Evolutionary conservation across 129 eudicot genomes (phyloP), one percentile per base, ranked within the genome.

Genomic region (Chrysanthemum lavandulifolium): DNA sequence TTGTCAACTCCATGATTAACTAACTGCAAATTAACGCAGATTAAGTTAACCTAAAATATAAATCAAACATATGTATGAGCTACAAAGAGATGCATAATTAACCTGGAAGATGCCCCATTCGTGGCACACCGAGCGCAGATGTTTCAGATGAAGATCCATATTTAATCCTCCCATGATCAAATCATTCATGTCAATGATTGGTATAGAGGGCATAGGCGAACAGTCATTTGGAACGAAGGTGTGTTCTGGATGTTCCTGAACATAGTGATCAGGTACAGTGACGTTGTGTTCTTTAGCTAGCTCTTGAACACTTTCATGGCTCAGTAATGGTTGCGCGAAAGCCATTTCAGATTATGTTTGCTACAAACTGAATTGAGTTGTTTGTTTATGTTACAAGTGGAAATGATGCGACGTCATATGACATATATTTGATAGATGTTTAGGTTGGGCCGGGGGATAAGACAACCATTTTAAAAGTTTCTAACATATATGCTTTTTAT

Each of bases 21-120:
- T 76, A 87, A 47, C 92, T 87, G 73, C 65, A 75, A 13, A 59
- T 12, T 18, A 61, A 27, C 27, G 52, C 23, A 76, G 10, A 59
- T 6, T 63, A 33, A 13, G 56, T 61, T 13, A 2, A 25, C 47
- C 47, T 40, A 40, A 40, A 19, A 15, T 56, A 56, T 13, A 64
- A 3, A 55, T 68, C 47, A 43, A 27, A 13, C 54, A 9, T 67
- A 48, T 43, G 40, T 67, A 47, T 67, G 68, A 73, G 27, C 59
- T 21, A 73, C 66, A 14, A 13, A 63, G 1, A 13, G 5, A 31
- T 6, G 47, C 47, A 1, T 52, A 12, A 4, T 43, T 49, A 65
- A 82, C 88, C 86, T 83, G 88, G 81, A 86, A 86, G 52, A 86
- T 71, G 33, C 91, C 88, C 88, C 86, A 86, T 47, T 84, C 88